phyloP scores from a whole-genome alignment of 2,329 filamentous ascomycete genomes.

The Arthrobotrys musiformis region DNA sequence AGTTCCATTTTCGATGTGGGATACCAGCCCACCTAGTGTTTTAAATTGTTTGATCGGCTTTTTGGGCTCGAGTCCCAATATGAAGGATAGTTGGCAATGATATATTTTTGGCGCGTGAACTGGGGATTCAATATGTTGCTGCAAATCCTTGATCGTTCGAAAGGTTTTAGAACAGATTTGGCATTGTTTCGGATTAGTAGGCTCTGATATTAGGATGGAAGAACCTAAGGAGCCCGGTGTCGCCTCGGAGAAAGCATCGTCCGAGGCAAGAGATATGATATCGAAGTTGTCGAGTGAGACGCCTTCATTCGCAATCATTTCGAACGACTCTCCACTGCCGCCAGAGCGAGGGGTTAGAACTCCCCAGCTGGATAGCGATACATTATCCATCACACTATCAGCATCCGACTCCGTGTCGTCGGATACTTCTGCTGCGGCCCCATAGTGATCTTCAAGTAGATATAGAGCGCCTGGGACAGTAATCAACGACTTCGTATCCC shows the following conservation, averaged over 20 bases:
- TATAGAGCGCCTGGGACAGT: conserved; percentile 17
- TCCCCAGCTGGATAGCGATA: neutral
- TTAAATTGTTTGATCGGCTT: conserved; percentile 16
- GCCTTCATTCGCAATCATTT: neutral
- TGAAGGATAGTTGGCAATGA: conserved; percentile 24
- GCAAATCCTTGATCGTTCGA: neutral
- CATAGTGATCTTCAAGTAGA: neutral
- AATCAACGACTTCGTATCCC: conserved; percentile 17
- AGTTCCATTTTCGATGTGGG: conserved; percentile 13
- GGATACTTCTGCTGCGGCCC: neutral
- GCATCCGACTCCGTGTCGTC: neutral
- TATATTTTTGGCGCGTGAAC: conserved; percentile 19
- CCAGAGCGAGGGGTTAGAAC: neutral
- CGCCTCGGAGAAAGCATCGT: neutral
- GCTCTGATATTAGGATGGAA: neutral
- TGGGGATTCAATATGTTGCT: conserved; percentile 6
- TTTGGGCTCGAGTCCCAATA: neutral
- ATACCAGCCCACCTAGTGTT: conserved; percentile 21
- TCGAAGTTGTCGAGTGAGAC: neutral
- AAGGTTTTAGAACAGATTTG: conserved; percentile 9
- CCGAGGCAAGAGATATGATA: neutral
- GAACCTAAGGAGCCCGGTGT: neutral
- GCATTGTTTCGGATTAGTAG: neutral
- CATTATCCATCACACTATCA: neutral
- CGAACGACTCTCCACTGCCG: neutral